phyloP scores from a whole-genome alignment of 495 filamentous ascomycete genomes.

The Letharia columbiana region DNA sequence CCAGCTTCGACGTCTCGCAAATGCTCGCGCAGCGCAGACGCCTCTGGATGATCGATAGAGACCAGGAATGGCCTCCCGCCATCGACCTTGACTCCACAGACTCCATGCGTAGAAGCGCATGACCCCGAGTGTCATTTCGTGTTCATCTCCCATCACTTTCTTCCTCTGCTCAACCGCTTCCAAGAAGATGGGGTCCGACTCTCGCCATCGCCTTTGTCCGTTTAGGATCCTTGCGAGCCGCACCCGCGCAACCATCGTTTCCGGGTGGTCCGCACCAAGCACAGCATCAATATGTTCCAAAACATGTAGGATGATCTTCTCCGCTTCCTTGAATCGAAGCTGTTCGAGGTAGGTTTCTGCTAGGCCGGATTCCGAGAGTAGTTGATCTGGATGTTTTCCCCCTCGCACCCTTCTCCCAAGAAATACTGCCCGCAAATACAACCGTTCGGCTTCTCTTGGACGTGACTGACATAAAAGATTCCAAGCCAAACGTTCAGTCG shows the following conservation, averaged over 20 bases:
- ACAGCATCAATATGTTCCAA: background rate
- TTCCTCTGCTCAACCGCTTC: background rate
- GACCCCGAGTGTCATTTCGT: background rate
- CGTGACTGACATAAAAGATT: background rate
- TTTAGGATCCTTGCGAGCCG: background rate
- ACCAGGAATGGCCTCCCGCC: background rate
- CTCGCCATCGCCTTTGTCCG: background rate
- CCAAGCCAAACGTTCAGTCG: background rate
- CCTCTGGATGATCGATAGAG: background rate
- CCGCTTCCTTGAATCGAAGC: background rate
- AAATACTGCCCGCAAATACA: background rate
- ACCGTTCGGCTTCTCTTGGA: conserved; percentile 1
- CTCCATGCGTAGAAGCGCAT: conserved; percentile 6
- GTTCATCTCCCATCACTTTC: background rate
- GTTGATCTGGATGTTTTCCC: background rate
- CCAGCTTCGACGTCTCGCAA: background rate
- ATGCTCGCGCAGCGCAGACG: background rate
- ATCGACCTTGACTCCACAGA: conserved; percentile 10
- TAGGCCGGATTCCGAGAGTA: background rate
- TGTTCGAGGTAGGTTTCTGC: background rate
- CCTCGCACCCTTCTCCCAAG: conserved; percentile 3
- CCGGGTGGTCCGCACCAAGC: background rate
- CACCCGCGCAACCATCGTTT: background rate
- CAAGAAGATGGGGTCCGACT: background rate
- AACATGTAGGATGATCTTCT: background rate